Base-by-base conservation (phyloP, 305 asterid genomes). In the Solanum hybrid region DNA sequence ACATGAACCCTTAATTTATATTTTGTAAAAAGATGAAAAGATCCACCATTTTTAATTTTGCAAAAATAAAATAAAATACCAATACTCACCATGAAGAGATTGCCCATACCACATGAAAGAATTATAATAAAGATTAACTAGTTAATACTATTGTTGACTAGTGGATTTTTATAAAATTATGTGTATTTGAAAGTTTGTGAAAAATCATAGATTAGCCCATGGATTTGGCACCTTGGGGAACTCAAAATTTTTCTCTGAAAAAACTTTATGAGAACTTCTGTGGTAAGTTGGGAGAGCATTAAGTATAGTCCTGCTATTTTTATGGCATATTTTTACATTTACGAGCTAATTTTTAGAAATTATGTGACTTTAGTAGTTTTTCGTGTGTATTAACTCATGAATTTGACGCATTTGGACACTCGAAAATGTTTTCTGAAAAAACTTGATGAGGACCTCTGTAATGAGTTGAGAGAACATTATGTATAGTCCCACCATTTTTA, bases 201-300 rank as follows among this genome's bases (percentile, higher is more conserved):
- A 41, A 41, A 41, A 45, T 14, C 61, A 45, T 45, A 45, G 3
- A 45, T 45, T 13, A 45, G 65, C 7, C 22, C 3, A 45, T 4
- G 65, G 20, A 45, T 45, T 0, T 4, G 7, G 1, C 22, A 5
- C 7, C 1, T 45, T 45, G 65, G 7, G 22, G 65, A 0, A 13
- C 1, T 0, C 20, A 4, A 41, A 27, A 27, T 27, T 27, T 27
- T 27, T 27, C 2, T 38, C 2, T 39, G 51, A 39, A 39, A 39
- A 4, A 1, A 0, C 0, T 31, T 39, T 45, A 5, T 14, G n/a
- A 51, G n/a, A 0, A 51, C 3, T 0, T 57, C 0, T 0, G 1
- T 20, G 10, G 9, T 57, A 17, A 7, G 4, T 57, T 20, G 10
- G 24, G 11, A 22, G 10, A 57, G 2, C 70, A 57, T 3, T 57